These are phyloP conservation scores for Crataegus laevigata DNA, from an alignment of 306 rosid species.

Conservation along the genomic window DNA sequence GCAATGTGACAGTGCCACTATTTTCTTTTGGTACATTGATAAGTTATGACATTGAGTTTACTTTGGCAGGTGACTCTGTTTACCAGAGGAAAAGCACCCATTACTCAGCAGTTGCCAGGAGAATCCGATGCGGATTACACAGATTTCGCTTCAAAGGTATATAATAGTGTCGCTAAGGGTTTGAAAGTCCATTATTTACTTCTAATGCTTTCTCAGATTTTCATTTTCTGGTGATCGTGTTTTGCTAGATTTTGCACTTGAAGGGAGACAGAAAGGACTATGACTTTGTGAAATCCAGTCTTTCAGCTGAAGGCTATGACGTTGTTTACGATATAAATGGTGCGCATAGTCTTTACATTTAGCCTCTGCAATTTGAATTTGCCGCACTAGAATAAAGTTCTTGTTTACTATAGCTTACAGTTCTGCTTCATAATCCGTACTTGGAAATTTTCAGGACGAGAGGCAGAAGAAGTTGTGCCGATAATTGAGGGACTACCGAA, in stretches of 20 bases:
- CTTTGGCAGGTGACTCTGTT: slow-evolving; percentile 81
- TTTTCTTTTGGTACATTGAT: not conserved
- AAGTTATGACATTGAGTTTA: not conserved
- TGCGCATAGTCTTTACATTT: slow-evolving; percentile 18
- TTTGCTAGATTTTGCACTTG: slow-evolving; percentile 71
- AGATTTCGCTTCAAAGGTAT: slow-evolving; percentile 85
- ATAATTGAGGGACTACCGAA: slow-evolving; percentile 84
- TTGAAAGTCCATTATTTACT: not conserved
- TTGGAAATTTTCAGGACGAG: slow-evolving; percentile 58
- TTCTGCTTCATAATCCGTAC: slow-evolving; percentile 2
- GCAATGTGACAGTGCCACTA: not conserved
- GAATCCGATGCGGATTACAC: slow-evolving; percentile 68
- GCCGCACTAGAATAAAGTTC: not conserved
- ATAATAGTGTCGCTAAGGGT: slow-evolving; percentile 6
- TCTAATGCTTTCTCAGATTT: not conserved
- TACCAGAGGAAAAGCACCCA: slow-evolving; percentile 90
- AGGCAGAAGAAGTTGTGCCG: slow-evolving; percentile 84
- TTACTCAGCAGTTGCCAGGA: slow-evolving; percentile 76
- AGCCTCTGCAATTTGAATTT: not conserved
- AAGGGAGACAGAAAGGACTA: slow-evolving; percentile 91
- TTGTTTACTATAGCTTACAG: not conserved
- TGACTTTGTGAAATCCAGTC: slow-evolving; percentile 82
- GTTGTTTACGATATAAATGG: slow-evolving; percentile 97
- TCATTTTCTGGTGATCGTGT: not conserved
- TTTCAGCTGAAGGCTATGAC: slow-evolving; percentile 77